Percentiles rank a stretch among this genome's conserved stretches.
phyloP scores from a whole-genome alignment of 1,284 basidiomycete genomes.

The Psilocybe mexicana region DNA sequence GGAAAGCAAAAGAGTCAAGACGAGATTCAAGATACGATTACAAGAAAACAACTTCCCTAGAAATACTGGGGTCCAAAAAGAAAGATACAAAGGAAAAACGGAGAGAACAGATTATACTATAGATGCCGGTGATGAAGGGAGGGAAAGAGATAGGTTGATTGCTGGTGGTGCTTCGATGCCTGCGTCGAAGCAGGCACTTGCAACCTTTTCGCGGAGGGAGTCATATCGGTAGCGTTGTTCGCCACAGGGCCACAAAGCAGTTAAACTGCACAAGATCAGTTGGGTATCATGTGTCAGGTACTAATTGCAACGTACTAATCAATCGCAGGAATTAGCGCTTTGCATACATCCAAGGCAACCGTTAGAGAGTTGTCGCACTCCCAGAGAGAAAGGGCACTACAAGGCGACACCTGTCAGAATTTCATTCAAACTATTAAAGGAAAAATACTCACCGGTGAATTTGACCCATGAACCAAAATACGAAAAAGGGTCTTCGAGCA shows the following conservation, averaged over 20 bases:
- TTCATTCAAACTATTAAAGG: background rate
- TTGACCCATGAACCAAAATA: conserved; percentile 80
- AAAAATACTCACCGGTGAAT: conserved; percentile 51
- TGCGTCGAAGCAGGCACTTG: conserved; percentile 48
- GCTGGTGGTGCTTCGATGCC: conserved; percentile 41
- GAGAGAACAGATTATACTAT: conserved; percentile 9
- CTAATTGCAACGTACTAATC: conserved; percentile 46
- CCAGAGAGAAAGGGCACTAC: conserved; percentile 63
- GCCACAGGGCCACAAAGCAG: conserved; percentile 65
- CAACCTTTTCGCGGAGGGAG: conserved; percentile 47
- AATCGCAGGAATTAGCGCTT: conserved; percentile 59
- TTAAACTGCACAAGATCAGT: conserved; percentile 37
- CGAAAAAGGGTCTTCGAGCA: conserved; percentile 62
- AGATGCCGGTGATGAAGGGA: conserved; percentile 11
- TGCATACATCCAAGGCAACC: conserved; percentile 66
- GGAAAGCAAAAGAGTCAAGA: background rate
- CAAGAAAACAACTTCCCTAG: conserved; percentile 4
- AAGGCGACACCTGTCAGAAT: conserved; percentile 1
- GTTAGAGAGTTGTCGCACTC: conserved; percentile 58
- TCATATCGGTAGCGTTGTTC: conserved; percentile 55
- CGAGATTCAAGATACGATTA: background rate
- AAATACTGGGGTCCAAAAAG: background rate
- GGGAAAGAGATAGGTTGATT: conserved; percentile 13
- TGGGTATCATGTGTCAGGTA: conserved; percentile 4
- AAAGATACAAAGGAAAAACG: background rate